Conservation (phyloP, 371 early-diverging fungal species). For the Mortierella sp. region DNA sequence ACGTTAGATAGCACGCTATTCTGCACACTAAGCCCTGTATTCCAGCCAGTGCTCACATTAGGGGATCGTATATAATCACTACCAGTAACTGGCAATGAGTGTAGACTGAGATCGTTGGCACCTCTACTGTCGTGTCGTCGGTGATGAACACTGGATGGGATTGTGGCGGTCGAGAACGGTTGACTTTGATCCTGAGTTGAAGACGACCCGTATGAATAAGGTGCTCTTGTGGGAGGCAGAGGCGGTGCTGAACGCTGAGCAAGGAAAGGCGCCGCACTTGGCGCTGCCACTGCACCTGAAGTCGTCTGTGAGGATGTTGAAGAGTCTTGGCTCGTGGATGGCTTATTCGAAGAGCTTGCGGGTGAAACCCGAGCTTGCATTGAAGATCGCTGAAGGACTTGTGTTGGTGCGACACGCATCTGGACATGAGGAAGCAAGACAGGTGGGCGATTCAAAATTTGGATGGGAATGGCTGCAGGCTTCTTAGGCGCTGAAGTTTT, state of each 20-base stretch:
- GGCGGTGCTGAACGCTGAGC: conserved; percentile 25
- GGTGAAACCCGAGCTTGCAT: background rate
- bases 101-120: background rate
- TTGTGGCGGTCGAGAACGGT: background rate
- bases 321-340: background rate
- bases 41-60: background rate
- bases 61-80: background rate
- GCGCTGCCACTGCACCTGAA: background rate
- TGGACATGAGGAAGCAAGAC: conserved; percentile 32
- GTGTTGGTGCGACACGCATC: conserved; percentile 44
- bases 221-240: conserved; percentile 38
- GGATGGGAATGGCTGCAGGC: conserved; percentile 23
- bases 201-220: conserved; percentile 38
- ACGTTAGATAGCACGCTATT: background rate
- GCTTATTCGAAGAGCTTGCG: background rate
- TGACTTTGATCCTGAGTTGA: conserved; percentile 13
- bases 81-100: background rate
- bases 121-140: background rate
- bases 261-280: conserved; percentile 17
- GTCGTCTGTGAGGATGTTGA: background rate
- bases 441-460: conserved; percentile 41
- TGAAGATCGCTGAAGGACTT: conserved; percentile 46
- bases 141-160: background rate
- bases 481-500: conserved; percentile 4
- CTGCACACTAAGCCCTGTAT: background rate